phyloP scores from a whole-genome alignment of 306 rosid genomes.

The Cucumis sativus region DNA sequence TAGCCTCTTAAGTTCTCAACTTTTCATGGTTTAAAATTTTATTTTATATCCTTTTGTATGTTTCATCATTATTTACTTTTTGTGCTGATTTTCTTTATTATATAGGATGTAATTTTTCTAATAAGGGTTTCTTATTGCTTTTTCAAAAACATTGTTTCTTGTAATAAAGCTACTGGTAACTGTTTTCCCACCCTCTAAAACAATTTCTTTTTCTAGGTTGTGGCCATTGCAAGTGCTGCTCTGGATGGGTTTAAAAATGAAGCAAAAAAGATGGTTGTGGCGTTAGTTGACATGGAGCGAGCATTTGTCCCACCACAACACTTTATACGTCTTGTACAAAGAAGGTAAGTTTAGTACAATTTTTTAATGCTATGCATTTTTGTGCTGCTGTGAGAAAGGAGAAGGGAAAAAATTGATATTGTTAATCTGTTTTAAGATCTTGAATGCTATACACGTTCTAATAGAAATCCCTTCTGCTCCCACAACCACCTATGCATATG shows the following conservation, averaged over 20 bases:
- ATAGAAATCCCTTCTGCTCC: not conserved
- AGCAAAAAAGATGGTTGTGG: constrained; percentile 94
- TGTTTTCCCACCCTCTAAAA: constrained; percentile 8
- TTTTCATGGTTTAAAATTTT: not conserved
- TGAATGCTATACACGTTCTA: not conserved
- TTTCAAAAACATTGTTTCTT: not conserved
- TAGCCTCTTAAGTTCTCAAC: no score
- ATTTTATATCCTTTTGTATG: not conserved
- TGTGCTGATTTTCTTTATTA: not conserved
- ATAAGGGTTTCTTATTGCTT: not conserved
- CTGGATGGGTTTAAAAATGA: constrained; percentile 78
- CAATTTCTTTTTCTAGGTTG: constrained; percentile 29
- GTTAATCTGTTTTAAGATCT: not conserved
- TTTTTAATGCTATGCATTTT: not conserved
- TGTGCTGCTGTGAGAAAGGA: not conserved
- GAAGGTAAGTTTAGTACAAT: constrained; percentile 41
- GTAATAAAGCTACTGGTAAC: not conserved
- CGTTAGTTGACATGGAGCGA: constrained; percentile 97
- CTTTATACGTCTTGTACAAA: constrained; percentile 87
- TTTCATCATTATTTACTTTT: not conserved
- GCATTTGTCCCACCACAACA: constrained; percentile 99
- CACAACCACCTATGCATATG: not conserved
- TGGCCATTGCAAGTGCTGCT: constrained; percentile 81
- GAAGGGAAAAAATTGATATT: not conserved
- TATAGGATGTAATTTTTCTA: not conserved